Evolutionary conservation across 2,329 filamentous ascomycete genomes (phyloP).

Genomic region (Colletotrichum siamense): DNA sequence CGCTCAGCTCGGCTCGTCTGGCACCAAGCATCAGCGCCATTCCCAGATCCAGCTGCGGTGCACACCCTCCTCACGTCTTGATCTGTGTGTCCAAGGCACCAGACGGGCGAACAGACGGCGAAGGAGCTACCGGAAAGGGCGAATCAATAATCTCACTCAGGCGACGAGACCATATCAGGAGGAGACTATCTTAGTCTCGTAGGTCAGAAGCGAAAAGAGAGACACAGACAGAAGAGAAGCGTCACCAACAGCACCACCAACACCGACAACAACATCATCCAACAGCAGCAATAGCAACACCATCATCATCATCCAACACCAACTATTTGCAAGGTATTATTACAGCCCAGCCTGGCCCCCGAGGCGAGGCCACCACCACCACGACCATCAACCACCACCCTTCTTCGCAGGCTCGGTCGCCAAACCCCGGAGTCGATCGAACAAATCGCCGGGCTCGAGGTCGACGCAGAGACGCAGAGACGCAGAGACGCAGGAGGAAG

Average conservation of each 20-base stretch:
- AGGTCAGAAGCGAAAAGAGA: not conserved
- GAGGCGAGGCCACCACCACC: not conserved
- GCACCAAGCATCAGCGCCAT: not conserved
- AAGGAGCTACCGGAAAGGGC: not conserved
- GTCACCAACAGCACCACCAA: not conserved
- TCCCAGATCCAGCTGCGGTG: not conserved
- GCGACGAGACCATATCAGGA: not conserved
- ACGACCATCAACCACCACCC: not conserved
- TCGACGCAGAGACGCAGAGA: not conserved
- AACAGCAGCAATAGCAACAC: not conserved
- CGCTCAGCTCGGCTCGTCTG: not conserved
- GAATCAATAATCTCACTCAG: not conserved
- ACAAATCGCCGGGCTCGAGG: not conserved
- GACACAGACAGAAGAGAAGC: not conserved
- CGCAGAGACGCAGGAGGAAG: not conserved
- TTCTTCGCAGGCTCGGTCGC: not conserved
- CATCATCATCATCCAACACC: not conserved
- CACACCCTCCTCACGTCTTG: not conserved
- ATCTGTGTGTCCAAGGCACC: not conserved
- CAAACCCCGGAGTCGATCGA: slow-evolving; percentile 6
- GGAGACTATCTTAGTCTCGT: not conserved
- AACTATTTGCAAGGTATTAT: not conserved
- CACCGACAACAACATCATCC: not conserved
- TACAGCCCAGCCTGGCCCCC: not conserved
- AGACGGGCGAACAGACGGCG: not conserved